Percentiles rank a stretch among this genome's conserved stretches.
Evolutionary conservation across 2,329 filamentous ascomycete species (phyloP).

Genomic region (Thermoascus crustaceus): DNA sequence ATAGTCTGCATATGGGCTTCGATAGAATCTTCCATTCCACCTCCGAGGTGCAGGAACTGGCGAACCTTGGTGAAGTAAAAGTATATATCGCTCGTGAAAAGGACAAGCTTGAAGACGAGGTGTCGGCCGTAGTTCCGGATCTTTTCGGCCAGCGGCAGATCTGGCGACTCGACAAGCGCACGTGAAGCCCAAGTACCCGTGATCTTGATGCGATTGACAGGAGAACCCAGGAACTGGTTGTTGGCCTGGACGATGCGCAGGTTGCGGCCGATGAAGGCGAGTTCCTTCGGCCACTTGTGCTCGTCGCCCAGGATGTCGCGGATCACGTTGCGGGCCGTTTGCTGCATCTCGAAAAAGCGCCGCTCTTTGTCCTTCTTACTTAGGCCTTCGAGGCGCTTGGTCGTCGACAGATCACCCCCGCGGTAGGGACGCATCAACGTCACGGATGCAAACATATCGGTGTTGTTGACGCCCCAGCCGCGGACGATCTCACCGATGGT

Average conservation of each 20-base stretch:
- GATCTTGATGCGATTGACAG: slow-evolving; percentile 87
- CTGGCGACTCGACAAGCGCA: slow-evolving; percentile 67
- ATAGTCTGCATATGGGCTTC: slow-evolving; percentile 80
- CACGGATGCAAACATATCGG: slow-evolving; percentile 84
- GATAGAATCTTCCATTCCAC: slow-evolving; percentile 90
- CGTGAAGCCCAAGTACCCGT: slow-evolving; percentile 84
- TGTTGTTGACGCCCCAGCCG: slow-evolving; percentile 79
- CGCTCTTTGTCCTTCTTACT: slow-evolving; percentile 48
- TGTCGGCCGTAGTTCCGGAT: slow-evolving; percentile 66
- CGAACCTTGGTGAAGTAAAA: slow-evolving; percentile 75
- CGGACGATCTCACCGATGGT: slow-evolving; percentile 64
- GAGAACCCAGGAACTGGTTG: slow-evolving; percentile 81
- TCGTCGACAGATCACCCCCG: slow-evolving; percentile 65
- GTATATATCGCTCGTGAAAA: slow-evolving; percentile 67
- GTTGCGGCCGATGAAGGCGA: slow-evolving; percentile 87
- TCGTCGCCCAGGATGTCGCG: slow-evolving; percentile 77
- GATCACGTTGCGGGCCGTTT: slow-evolving; percentile 62
- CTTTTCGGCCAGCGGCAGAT: slow-evolving; percentile 55
- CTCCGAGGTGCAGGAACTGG: slow-evolving; percentile 67
- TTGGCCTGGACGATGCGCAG: slow-evolving; percentile 89
- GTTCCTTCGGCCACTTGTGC: slow-evolving; percentile 79
- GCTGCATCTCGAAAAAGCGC: slow-evolving; percentile 70
- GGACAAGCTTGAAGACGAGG: slow-evolving; percentile 68
- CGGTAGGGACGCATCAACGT: slow-evolving; percentile 86
- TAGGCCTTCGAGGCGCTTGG: slow-evolving; percentile 45